Evolutionary conservation across 2,329 filamentous ascomycete genomes (phyloP).

Genomic region (Dryadomyces sulphureus): DNA sequence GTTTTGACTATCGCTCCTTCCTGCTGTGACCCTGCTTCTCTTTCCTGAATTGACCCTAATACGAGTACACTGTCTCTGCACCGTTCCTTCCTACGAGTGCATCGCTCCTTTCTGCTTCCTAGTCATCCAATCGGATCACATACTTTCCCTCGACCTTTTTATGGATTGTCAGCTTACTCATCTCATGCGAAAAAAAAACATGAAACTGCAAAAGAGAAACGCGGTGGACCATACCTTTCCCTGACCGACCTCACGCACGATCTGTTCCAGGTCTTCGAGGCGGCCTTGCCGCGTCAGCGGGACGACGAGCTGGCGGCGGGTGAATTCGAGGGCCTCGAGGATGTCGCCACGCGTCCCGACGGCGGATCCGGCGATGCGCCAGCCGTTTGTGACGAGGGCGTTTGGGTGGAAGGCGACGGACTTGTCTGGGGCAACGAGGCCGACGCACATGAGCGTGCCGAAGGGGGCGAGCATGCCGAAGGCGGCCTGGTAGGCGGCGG

Average conservation of each 20-base stretch:
- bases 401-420: constrained; percentile 19
- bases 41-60: too few species aligned
- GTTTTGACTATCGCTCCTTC: too few species aligned
- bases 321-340: constrained; percentile 25
- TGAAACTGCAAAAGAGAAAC: not conserved
- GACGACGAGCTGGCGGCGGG: constrained; percentile 17
- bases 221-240: constrained; percentile 2
- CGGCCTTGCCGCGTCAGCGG: constrained; percentile 15
- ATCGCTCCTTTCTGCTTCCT: not conserved
- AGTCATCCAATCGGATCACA: constrained; percentile 9
- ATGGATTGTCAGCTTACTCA: not conserved
- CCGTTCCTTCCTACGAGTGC: too few species aligned
- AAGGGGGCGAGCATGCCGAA: constrained; percentile 21
- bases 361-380: constrained; percentile 19
- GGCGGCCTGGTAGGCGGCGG: constrained; percentile 19
- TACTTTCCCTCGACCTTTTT: constrained; percentile 10
- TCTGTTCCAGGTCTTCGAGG: constrained; percentile 12
- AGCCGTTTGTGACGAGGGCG: constrained; percentile 20
- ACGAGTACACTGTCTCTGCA: too few species aligned
- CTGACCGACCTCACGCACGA: constrained; percentile 9
- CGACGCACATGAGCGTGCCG: constrained; percentile 24
- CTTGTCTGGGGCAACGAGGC: constrained; percentile 17
- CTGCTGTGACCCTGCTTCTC: too few species aligned
- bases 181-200: not conserved
- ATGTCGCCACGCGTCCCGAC: constrained; percentile 24